Evolutionary conservation across 1,284 basidiomycete species (phyloP).

Genomic region (Ceratobasidium sp.): DNA sequence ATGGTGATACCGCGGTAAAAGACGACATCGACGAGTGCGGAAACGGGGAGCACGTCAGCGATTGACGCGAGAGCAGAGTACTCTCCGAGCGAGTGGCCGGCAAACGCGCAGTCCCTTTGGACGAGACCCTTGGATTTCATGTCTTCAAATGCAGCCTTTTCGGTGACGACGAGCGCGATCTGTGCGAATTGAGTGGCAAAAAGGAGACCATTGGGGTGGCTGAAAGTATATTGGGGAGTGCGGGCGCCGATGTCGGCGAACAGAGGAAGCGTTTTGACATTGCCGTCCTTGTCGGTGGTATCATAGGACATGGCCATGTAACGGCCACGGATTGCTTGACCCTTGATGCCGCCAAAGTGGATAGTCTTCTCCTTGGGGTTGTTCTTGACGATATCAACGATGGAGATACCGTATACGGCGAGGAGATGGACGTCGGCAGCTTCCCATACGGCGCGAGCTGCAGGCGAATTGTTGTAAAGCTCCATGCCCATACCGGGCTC

Average conservation of each 20-base stretch:
- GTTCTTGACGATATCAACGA: constrained; percentile 97
- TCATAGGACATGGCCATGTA: constrained; percentile 99
- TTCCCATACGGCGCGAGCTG: constrained; percentile 97
- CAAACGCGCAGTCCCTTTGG: constrained; percentile 92
- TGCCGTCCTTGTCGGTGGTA: constrained; percentile 94
- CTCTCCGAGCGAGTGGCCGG: constrained; percentile 98
- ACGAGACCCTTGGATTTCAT: constrained; percentile 97
- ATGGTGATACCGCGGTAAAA: constrained; percentile 99
- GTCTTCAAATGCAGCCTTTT: constrained; percentile 98
- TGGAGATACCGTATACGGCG: constrained; percentile 97
- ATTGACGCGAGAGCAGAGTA: constrained; percentile 98
- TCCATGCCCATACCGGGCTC: constrained; percentile 99
- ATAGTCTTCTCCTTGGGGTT: constrained; percentile 98
- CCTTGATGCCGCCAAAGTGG: constrained; percentile 99
- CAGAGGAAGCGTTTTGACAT: constrained; percentile 93
- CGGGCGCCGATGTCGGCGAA: constrained; percentile 94
- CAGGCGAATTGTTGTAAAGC: constrained; percentile 91
- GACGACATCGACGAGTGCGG: constrained; percentile 96
- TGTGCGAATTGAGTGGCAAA: constrained; percentile 99
- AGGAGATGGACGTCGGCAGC: constrained; percentile 94
- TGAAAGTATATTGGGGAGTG: constrained; percentile 97
- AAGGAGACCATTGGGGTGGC: constrained; percentile 93
- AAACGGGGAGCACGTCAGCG: constrained; percentile 94
- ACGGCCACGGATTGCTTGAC: constrained; percentile 95
- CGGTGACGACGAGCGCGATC: constrained; percentile 97